phyloP scores from a whole-genome alignment of 805 yeast genomes.

The Zygosaccharomyces pseudorouxii region DNA sequence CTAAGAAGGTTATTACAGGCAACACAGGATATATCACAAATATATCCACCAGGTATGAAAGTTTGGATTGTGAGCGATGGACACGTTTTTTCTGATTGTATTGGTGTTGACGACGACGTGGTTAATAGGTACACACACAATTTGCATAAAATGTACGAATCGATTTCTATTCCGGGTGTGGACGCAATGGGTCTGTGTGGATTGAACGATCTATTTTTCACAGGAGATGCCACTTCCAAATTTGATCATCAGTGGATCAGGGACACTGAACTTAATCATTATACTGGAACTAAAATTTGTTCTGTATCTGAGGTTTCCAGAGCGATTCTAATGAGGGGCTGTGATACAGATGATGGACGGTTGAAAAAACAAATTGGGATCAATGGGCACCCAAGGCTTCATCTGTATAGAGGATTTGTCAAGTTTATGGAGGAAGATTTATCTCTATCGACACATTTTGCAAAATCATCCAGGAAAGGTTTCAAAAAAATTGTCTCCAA shows the following conservation, averaged over 20 bases:
- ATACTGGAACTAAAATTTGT: constrained; percentile 39
- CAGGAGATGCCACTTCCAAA: constrained; percentile 24
- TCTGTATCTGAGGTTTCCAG: constrained; percentile 39
- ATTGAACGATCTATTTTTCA: constrained; percentile 39
- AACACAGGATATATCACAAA: constrained; percentile 31
- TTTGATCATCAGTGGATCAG: constrained; percentile 32
- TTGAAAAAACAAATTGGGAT: constrained; percentile 56
- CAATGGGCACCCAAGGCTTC: constrained; percentile 51
- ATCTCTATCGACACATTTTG: constrained; percentile 39
- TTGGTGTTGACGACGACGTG: constrained; percentile 54
- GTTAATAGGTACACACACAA: constrained; percentile 46
- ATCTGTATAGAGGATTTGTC: constrained; percentile 52
- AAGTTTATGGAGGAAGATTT: constrained; percentile 59
- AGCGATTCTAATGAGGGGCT: constrained; percentile 41
- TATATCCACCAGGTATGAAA: constrained; percentile 54
- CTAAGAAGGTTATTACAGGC: constrained; percentile 37
- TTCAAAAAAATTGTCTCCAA: constrained; percentile 48
- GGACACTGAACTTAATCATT: constrained; percentile 33
- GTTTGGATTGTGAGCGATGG: constrained; percentile 59
- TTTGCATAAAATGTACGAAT: constrained; percentile 42
- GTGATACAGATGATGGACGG: constrained; percentile 55
- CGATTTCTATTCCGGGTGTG: constrained; percentile 31
- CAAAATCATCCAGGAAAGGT: constrained; percentile 41
- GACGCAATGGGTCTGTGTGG: constrained; percentile 41
- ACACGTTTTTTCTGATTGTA: constrained; percentile 60